A percentile compares a stretch with the other conserved stretches of the same genome.
Conservation (phyloP, 2,329 filamentous ascomycete genomes). For the Colletotrichum spinosum region DNA sequence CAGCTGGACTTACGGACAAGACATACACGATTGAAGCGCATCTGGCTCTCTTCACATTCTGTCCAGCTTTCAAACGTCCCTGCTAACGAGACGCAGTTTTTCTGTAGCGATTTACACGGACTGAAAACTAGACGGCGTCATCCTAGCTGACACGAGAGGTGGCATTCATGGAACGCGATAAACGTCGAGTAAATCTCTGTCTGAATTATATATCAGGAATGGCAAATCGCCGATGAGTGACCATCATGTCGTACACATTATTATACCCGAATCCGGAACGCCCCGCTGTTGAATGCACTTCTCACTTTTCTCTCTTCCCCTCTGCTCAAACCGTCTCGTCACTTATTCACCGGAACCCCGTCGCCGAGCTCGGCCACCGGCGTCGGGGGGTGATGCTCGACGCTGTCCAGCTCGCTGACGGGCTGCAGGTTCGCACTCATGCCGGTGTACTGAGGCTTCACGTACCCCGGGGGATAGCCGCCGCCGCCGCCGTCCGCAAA, state of each 20-base stretch:
- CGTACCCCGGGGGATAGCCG: background rate
- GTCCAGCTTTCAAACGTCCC: too few species aligned
- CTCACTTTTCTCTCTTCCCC: background rate
- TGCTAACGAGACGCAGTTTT: too few species aligned
- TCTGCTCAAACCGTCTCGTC: background rate
- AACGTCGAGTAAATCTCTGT: background rate
- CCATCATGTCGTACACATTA: background rate
- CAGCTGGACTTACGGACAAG: too few species aligned
- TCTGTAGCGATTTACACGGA: too few species aligned
- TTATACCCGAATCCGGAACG: slow-evolving; percentile 1
- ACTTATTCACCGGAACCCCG: slow-evolving; percentile 3
- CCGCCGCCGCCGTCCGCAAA: slow-evolving; percentile 24
- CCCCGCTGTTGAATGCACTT: background rate
- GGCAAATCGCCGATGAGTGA: too few species aligned
- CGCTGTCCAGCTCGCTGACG: slow-evolving; percentile 28
- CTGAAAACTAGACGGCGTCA: too few species aligned
- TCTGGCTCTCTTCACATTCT: too few species aligned
- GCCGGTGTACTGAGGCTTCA: background rate
- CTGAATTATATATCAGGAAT: too few species aligned
- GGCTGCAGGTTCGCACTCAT: slow-evolving; percentile 3
- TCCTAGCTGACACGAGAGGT: too few species aligned
- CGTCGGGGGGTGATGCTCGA: background rate
- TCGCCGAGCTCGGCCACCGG: slow-evolving; percentile 23
- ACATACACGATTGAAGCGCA: too few species aligned
- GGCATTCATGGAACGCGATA: background rate